Conservation (phyloP, 768 basidiomycete genomes). For the Boletus speciosus region DNA sequence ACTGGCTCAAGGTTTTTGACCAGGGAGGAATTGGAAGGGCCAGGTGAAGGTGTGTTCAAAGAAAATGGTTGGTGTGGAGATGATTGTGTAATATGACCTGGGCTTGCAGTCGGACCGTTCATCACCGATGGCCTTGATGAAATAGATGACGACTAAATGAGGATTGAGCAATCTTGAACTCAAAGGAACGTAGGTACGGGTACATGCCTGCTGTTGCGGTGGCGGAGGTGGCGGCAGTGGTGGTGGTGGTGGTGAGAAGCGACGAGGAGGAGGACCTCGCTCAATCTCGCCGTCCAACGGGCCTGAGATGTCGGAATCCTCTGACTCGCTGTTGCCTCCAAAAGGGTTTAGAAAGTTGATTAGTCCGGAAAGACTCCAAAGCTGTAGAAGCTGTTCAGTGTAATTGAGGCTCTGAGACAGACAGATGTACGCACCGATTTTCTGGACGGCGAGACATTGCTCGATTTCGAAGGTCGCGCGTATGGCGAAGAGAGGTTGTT, state of each 20-base stretch:
- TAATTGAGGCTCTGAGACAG: background rate
- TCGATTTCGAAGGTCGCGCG: slow-evolving; percentile 35
- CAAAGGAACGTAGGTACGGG: slow-evolving; percentile 11
- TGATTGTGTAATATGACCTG: slow-evolving; percentile 10
- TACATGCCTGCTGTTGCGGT: slow-evolving; percentile 28
- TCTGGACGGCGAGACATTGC: slow-evolving; percentile 30
- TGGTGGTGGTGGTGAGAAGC: slow-evolving; percentile 22
- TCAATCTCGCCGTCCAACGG: slow-evolving; percentile 28
- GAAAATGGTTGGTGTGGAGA: slow-evolving; percentile 19
- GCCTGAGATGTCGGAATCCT: slow-evolving; percentile 18
- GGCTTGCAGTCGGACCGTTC: slow-evolving; percentile 12
- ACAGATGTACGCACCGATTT: slow-evolving; percentile 43
- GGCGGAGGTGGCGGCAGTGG: slow-evolving; percentile 19
- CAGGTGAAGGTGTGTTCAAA: slow-evolving; percentile 13
- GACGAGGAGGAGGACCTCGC: slow-evolving; percentile 25
- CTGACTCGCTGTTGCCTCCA: slow-evolving; percentile 22
- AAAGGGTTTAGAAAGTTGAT: slow-evolving; percentile 52
- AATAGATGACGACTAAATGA: slow-evolving; percentile 23
- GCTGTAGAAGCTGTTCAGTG: slow-evolving; percentile 25
- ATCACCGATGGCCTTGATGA: slow-evolving; percentile 15
- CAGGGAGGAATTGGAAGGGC: slow-evolving; percentile 26
- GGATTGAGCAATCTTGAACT: slow-evolving; percentile 21
- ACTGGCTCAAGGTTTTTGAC: slow-evolving; percentile 47
- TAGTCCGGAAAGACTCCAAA: slow-evolving; percentile 52
- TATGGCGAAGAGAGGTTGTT: slow-evolving; percentile 53